phyloP scores from a whole-genome alignment of 2,329 filamentous ascomycete species.

The Chrysoporthe puriensis region DNA sequence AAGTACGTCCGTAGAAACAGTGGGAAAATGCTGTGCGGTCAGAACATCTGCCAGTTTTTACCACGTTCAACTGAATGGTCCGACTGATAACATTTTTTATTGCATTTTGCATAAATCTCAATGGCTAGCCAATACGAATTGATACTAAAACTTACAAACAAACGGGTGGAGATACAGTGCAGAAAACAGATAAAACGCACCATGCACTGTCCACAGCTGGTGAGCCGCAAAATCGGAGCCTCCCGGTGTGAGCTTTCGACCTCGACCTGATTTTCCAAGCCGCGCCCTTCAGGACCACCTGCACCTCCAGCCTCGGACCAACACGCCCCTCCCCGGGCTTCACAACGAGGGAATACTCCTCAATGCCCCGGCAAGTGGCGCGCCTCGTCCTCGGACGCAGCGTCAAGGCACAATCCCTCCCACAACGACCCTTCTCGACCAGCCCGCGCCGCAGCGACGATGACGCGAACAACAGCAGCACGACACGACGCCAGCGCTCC shows the following conservation, averaged over 20 bases:
- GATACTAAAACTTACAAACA: no score
- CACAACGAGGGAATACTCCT: not conserved
- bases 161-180: not conserved
- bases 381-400: constrained; percentile 29
- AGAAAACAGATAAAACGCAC: not conserved
- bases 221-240: not conserved
- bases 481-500: constrained; percentile 22
- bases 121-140: no score
- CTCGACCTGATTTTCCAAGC: constrained; percentile 3
- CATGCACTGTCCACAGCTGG: not conserved
- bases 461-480: constrained; percentile 18
- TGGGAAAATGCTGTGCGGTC: no score
- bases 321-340: not conserved
- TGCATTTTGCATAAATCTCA: no score
- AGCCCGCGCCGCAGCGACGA: constrained; percentile 18
- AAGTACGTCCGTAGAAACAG: no score
- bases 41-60: no score
- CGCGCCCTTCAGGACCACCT: not conserved
- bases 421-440: constrained; percentile 23
- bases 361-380: constrained; percentile 29
- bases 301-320: not conserved
- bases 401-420: constrained; percentile 9
- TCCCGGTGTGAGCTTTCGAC: not conserved
- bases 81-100: no score
- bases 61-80: no score